Conservation (phyloP, 768 basidiomycete species). For the Podaxis sp. region DNA sequence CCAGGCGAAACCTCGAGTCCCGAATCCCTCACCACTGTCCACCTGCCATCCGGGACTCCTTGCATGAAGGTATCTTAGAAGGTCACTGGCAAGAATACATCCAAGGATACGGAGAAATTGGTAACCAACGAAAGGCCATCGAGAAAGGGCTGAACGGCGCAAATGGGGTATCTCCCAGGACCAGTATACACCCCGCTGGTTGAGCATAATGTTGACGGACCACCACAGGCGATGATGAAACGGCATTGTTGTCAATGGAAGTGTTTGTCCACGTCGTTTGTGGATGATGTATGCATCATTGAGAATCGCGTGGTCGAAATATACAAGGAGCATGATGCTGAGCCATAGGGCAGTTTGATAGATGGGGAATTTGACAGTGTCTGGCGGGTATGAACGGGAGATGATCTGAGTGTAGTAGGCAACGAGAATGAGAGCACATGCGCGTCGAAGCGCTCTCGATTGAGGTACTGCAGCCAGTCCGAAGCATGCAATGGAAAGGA, state of each 20-base stretch:
- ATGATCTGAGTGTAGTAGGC: not conserved
- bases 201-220: not conserved
- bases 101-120: not conserved
- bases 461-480: not conserved
- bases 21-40: not conserved
- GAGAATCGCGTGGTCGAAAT: constrained; percentile 11
- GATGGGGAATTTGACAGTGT: not conserved
- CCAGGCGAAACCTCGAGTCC: not conserved
- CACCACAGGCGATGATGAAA: constrained; percentile 1
- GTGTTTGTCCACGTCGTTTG: constrained; percentile 1
- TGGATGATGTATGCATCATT: constrained; percentile 5
- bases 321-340: constrained; percentile 2
- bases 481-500: not conserved
- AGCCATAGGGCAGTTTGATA: not conserved
- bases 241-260: not conserved
- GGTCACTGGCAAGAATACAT: not conserved
- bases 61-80: not conserved
- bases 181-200: not conserved
- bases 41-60: not conserved
- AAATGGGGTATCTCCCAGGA: not conserved
- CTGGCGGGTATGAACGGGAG: not conserved
- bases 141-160: not conserved
- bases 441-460: not conserved
- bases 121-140: not conserved
- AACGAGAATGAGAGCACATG: not conserved